Evolutionary conservation across 2,329 filamentous ascomycete species (phyloP), one percentile per base, ranked within the genome.

Genomic region (Exophiala sp.): DNA sequence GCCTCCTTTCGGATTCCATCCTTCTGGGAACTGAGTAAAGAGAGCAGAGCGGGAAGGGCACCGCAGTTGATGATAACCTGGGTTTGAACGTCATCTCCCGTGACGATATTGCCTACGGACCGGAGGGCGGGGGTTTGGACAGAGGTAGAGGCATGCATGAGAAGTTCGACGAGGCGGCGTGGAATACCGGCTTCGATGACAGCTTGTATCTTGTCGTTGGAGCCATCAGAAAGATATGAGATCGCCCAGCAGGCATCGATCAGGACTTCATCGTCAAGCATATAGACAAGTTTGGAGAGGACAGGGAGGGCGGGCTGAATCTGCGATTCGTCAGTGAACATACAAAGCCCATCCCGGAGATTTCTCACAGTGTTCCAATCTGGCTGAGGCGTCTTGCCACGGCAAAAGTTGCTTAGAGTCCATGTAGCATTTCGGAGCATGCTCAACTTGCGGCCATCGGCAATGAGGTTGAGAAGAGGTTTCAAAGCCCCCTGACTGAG

Each of bases 241-340:
- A 99, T 97, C 59, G 94, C 94, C 94, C 94, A 99, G 85, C 94
- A 99, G 55, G 94, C 94, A 73, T 99, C 94, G 67, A 99, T 99
- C 57, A 99, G 79, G 55, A 99, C 94, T 72, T 99, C 94, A 65
- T 99, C 94, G 69, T 99, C 94, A 52, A 99, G 83, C 60, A 94
- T 97, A 77, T 99, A 99, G 58, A 99, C 92, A 34, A 99, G 85
- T 80, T 99, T 99, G 64, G 94, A 85, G 56, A 99, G 85, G 46
- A 99, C 91, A 20, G 94, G 92, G 12, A 99, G 86, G 41, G 94
- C 94, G 34, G 94, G 94, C 49, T 91, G 82, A 70, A 99, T 99
- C 91, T 96, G 69, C 63, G 16, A 41, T 21, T 58, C 58, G 57
- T 62, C 40, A 59, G 65, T 46, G 66, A 65, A 64, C 35, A 45